These are phyloP conservation scores for Malania oleifera DNA, from an alignment of 164 flowering plant species.

Conservation along the genomic window DNA sequence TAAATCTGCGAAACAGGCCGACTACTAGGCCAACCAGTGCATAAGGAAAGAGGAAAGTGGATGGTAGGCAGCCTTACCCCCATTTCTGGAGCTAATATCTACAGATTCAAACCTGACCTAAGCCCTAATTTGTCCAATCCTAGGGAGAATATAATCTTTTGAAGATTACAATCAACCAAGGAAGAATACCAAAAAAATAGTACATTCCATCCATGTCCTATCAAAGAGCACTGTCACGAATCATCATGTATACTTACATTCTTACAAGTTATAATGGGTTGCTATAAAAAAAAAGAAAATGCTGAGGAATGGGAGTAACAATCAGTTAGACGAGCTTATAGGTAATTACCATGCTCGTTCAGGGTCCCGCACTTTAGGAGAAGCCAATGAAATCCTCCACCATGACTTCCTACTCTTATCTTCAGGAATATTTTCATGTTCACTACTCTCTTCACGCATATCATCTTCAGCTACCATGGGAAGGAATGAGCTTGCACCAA, in stretches of 20 bases:
- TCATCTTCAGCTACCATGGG: constrained; percentile 39
- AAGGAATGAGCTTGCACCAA: constrained; percentile 62
- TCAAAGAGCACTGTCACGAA: background rate
- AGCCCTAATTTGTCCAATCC: too few species aligned
- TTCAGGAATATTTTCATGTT: constrained; percentile 19
- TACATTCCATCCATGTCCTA: too few species aligned
- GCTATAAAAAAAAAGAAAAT: background rate
- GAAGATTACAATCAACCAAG: too few species aligned
- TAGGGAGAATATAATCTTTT: too few species aligned
- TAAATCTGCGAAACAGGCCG: too few species aligned
- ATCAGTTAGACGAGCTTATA: constrained; percentile 4
- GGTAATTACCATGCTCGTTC: constrained; percentile 46
- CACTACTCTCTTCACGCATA: constrained; percentile 24
- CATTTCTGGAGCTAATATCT: too few species aligned
- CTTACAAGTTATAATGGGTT: too few species aligned
- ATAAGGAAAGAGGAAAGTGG: too few species aligned
- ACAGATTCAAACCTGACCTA: too few species aligned
- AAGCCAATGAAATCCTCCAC: constrained; percentile 87
- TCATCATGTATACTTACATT: background rate
- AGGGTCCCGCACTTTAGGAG: constrained; percentile 64
- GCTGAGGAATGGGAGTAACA: background rate
- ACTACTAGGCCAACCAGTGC: too few species aligned
- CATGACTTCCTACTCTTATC: constrained; percentile 53
- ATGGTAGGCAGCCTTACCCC: too few species aligned
- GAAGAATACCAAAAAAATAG: too few species aligned